Base-by-base conservation (phyloP, 176 grass and related monocot species). In the Echinochloa phyllopogon region DNA sequence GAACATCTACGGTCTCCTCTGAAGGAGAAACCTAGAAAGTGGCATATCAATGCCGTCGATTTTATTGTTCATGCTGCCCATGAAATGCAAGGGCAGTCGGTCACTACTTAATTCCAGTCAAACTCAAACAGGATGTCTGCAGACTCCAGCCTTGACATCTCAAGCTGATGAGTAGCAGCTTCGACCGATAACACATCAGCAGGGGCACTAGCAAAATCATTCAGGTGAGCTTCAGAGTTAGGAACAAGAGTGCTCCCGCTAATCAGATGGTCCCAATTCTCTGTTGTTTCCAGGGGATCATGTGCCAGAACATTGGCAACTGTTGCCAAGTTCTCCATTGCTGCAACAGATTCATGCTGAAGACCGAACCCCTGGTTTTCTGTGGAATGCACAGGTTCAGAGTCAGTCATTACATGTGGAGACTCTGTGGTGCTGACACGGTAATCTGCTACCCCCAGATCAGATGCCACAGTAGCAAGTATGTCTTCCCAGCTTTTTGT, bases 401-500 rank as follows among this genome's bases (percentile, higher is more conserved):
- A 77, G 65, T 70, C 45, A 14, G 55, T 61, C 7, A 23, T 61
- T 33, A 69, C 1, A 67, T 94, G 85, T 58, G 90, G 76, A 40
- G 44, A 68, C 5, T 47, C 24, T 6, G 41, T 13, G 17, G 77
- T 49, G 51, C 76, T 78, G 23, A 48, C 66, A 65, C 8, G 61
- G 78, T 82, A 80, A 68, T 79, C 87, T 7, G 77, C 40, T 75
- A 94, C 89, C 13, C 81, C 93, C 48, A 94, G 76, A 62, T 99
- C 88, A 78, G 86, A 87, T 87, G 90, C 84, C 73, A 99, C 75
- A 57, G 82, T 88, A 64, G 85, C 92, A 80, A 99, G 78, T 82
- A 99, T 88, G 86, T 96, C 97, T 86, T 84, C 53, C 97, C 97
- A 94, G 88, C 94, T 96, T 86, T 89, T 88, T 18, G 86, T 59